Evolutionary conservation across 139 green algal species (phyloP).

Genomic region (Chlorella sp.): DNA sequence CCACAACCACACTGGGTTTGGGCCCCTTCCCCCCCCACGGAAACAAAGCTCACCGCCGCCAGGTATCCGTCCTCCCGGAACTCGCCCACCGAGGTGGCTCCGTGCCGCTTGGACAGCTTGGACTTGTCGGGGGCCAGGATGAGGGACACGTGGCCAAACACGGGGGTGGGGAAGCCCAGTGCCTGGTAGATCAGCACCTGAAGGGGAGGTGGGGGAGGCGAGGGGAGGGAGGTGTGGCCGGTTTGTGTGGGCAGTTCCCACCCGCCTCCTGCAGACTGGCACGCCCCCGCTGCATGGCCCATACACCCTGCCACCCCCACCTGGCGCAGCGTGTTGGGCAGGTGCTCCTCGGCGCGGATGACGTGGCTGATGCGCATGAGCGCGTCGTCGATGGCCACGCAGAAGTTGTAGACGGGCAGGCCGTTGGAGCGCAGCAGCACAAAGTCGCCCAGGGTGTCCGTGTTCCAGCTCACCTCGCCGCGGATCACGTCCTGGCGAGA

Average conservation of each 20-base stretch:
- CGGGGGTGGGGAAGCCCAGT: conserved; percentile 84
- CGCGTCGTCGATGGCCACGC: conserved; percentile 97
- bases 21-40: neutral
- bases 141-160: conserved; percentile 95
- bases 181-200: conserved; percentile 95
- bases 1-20: too few species aligned
- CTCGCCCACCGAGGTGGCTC: conserved; percentile 96
- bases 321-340: conserved; percentile 97
- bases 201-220: neutral
- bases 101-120: conserved; percentile 98
- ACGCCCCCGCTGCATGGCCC: too few species aligned
- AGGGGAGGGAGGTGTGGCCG: neutral
- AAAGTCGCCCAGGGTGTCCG: conserved; percentile 99
- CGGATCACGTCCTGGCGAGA: conserved; percentile 81
- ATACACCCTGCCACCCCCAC: conserved; percentile 38
- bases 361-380: conserved; percentile 98
- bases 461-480: conserved; percentile 94
- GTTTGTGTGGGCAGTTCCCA: neutral
- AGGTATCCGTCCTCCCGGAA: conserved; percentile 95
- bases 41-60: conserved; percentile 34
- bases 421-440: conserved; percentile 97
- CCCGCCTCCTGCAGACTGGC: neutral
- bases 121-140: conserved; percentile 97
- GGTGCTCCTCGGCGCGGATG: conserved; percentile 97
- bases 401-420: conserved; percentile 99